phyloP scores from a whole-genome alignment of 768 basidiomycete species.

The Mycena latifolia region DNA sequence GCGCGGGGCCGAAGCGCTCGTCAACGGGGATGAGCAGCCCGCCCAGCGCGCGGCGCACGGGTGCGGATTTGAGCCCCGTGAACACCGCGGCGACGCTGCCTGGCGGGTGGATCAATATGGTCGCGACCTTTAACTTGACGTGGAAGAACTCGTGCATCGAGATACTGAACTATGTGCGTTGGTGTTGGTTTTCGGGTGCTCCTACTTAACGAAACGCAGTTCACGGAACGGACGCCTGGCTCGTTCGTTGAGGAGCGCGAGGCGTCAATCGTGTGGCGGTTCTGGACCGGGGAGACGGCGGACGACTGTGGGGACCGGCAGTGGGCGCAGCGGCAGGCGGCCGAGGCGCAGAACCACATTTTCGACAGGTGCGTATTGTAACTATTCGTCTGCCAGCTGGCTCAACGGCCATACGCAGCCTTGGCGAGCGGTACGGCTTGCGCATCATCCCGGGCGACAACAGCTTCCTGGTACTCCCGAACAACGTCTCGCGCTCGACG shows the following conservation, averaged over 20 bases:
- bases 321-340: constrained; percentile 90
- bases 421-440: constrained; percentile 86
- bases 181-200: neutral
- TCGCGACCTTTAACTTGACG: constrained; percentile 79
- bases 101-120: constrained; percentile 83
- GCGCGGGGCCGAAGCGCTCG: constrained; percentile 35
- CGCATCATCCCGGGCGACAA: constrained; percentile 87
- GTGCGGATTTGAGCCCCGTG: constrained; percentile 31
- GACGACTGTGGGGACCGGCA: constrained; percentile 68
- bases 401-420: constrained; percentile 49
- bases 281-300: constrained; percentile 70
- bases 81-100: constrained; percentile 36
- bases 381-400: neutral
- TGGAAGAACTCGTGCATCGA: constrained; percentile 89
- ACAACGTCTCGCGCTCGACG: constrained; percentile 86
- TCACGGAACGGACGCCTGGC: constrained; percentile 89
- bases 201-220: constrained; percentile 56
- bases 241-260: constrained; percentile 88
- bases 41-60: constrained; percentile 10
- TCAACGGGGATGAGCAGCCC: constrained; percentile 5
- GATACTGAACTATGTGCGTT: constrained; percentile 84
- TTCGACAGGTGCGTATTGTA: constrained; percentile 76
- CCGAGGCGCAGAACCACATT: constrained; percentile 93
- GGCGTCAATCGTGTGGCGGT: constrained; percentile 88
- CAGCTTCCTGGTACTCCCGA: constrained; percentile 86